A percentile compares a stretch with the other conserved stretches of the same genome.
Evolutionary conservation across 2,329 filamentous ascomycete genomes (phyloP).

Genomic region (Thermothelomyces thermophilus): DNA sequence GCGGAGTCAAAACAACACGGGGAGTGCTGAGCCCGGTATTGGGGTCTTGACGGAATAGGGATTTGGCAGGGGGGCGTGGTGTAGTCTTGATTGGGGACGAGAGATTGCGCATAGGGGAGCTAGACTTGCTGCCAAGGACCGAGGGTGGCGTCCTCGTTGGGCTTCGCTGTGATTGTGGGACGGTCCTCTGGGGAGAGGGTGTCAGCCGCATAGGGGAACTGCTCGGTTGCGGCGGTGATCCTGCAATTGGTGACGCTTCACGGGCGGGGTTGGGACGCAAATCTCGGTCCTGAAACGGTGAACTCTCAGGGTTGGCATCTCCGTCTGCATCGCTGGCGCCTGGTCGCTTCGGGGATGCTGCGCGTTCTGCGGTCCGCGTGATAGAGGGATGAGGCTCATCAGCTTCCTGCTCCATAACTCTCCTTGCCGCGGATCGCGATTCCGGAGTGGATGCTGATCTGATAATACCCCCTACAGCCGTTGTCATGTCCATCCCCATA

Average conservation of each 20-base stretch:
- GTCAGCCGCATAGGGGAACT: conserved; percentile 15
- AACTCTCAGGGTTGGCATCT: conserved; percentile 45
- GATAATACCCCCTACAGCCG: conserved; percentile 57
- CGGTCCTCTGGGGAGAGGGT: conserved; percentile 12
- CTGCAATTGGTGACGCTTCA: conserved; percentile 37
- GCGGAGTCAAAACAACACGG: conserved; percentile 56
- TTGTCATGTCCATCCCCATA: conserved; percentile 62
- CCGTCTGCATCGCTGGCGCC: conserved; percentile 37
- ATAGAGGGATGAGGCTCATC: conserved; percentile 43
- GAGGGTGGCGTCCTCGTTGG: conserved; percentile 21
- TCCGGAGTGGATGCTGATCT: conserved; percentile 33
- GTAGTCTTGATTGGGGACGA: conserved; percentile 28
- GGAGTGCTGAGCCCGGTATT: conserved; percentile 54
- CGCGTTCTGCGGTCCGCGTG: conserved; percentile 32
- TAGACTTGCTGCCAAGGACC: conserved; percentile 25
- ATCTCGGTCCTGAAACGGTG: conserved; percentile 45
- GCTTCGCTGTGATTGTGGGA: conserved; percentile 8
- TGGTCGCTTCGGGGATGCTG: conserved; percentile 32
- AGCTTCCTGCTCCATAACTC: conserved; percentile 53
- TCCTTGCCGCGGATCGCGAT: conserved; percentile 44
- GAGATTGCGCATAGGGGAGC: conserved; percentile 24
- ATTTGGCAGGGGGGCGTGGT: conserved; percentile 25
- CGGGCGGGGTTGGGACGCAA: conserved; percentile 43
- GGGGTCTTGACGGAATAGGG: conserved; percentile 48
- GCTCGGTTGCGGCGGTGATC: conserved; percentile 17